Evolutionary conservation across 192 early-diverging fungal species (phyloP), one percentile per base, ranked within the genome.

Genomic region (Coemansia sp.): DNA sequence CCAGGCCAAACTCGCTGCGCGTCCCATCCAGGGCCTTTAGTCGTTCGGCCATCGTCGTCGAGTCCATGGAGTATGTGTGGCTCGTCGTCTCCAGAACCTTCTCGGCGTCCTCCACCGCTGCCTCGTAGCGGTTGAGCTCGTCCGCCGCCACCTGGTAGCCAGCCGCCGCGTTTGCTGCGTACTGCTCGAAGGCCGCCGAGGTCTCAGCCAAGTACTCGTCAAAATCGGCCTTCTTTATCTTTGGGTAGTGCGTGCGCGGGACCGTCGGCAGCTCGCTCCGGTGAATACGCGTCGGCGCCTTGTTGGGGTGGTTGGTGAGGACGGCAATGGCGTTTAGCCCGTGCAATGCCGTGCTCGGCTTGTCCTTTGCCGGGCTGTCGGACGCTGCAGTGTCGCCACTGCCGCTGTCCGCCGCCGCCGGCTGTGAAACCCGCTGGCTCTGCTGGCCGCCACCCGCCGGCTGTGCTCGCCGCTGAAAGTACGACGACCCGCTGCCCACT

Each of bases 201-300:
- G 93, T 81, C 6, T 75, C 73, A 5, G 79, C 74, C 19, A 91
- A 54, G 50, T 98, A 98, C 3, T 72, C 75, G 40, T 91, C 89
- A 78, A 98, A 98, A 50, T 98, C 94, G 28, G 73, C 56, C 39
- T 56, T 44, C 27, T 80, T 81, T 9, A 94, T 80, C 48, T 60
- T 56, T 8, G 69, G 69, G 43, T 77, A 77, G 44, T 63, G 56
- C 10, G 75, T 77, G 38, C 60, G 58, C 26, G 75, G 60, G 13
- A 77, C 69, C 0, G 63, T 31, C n/a, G 75, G 69, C 23, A 72
- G 44, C 14, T 77, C 75, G 52, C 42, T 75, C 35, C 66, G 64
- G 47, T 68, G 72, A 20, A 75, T 75, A 49, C 66, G 64, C 4
- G 65, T 28, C 8, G 72, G 72, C 6, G 56, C 56, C 35, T 55